Evolutionary conservation across 495 filamentous ascomycete genomes (phyloP).

Genomic region (Penicillium arizonense): DNA sequence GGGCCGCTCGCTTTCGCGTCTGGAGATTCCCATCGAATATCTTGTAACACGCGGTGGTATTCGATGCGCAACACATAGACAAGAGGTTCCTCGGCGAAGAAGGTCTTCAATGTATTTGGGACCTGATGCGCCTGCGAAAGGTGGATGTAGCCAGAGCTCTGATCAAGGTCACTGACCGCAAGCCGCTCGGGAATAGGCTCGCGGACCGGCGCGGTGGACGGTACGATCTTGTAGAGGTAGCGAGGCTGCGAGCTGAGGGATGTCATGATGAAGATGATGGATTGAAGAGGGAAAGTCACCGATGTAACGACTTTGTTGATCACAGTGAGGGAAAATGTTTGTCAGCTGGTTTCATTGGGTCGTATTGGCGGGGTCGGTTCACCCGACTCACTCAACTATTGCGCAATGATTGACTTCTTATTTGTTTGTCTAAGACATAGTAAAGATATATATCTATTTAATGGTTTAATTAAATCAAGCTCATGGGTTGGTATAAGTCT

Average conservation of each 20-base stretch:
- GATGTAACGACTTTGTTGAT: not conserved
- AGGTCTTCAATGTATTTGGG: conserved; percentile 51
- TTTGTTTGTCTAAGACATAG: no score
- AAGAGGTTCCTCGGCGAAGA: conserved; percentile 73
- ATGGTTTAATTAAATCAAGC: no score
- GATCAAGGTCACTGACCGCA: conserved; percentile 42
- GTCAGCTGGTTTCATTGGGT: conserved; percentile 5
- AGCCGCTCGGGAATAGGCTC: conserved; percentile 43
- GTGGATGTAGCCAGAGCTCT: conserved; percentile 41
- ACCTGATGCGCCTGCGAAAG: conserved; percentile 42
- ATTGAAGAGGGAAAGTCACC: not conserved
- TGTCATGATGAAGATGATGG: conserved; percentile 18
- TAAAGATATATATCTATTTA: no score
- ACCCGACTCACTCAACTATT: conserved; percentile 2
- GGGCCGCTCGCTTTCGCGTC: conserved; percentile 41
- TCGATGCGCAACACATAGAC: conserved; percentile 73
- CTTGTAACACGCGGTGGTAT: conserved; percentile 56
- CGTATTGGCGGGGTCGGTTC: conserved; percentile 10
- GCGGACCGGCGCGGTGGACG: conserved; percentile 37
- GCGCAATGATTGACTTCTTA: not conserved
- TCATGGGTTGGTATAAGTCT: no score
- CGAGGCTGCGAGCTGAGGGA: conserved; percentile 25
- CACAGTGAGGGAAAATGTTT: not conserved
- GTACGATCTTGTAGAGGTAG: conserved; percentile 46
- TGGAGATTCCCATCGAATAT: conserved; percentile 43